Percentiles rank a stretch among this genome's conserved stretches.
Evolutionary conservation across 495 filamentous ascomycete genomes (phyloP).

Genomic region (Oidiodendron maius): DNA sequence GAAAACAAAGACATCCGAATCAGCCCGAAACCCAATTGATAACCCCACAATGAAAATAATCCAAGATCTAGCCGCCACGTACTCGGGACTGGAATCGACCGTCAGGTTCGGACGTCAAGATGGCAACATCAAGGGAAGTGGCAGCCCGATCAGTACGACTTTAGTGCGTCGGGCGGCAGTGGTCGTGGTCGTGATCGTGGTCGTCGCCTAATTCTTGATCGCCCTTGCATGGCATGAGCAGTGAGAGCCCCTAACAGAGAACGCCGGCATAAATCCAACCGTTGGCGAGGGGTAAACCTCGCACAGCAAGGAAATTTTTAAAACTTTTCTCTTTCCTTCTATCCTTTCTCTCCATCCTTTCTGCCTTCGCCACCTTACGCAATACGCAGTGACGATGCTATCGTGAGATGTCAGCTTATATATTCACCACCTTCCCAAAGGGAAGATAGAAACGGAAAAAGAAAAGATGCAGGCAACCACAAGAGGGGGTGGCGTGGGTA

Average conservation of each 20-base stretch:
- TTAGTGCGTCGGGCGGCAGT: too few relatives aligned
- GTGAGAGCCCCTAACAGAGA: too few relatives aligned
- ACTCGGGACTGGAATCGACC: background rate
- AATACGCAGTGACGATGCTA: too few relatives aligned
- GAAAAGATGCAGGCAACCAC: background rate
- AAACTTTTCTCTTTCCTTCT: too few relatives aligned
- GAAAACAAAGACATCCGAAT: too few relatives aligned
- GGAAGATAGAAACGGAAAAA: background rate
- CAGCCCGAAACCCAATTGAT: background rate
- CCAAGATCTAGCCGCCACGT: background rate
- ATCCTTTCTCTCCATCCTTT: too few relatives aligned
- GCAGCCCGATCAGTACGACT: too few relatives aligned
- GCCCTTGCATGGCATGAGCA: conserved; percentile 3
- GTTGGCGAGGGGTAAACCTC: background rate
- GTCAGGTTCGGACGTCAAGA: background rate
- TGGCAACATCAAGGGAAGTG: background rate
- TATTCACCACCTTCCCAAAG: background rate
- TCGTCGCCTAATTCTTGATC: background rate
- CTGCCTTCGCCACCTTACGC: too few relatives aligned
- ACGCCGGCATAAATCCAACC: background rate
- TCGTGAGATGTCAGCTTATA: background rate
- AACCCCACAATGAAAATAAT: background rate
- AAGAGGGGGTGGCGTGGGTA: background rate
- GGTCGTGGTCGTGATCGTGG: background rate
- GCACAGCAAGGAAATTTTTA: background rate